A percentile compares a stretch with the other conserved stretches of the same genome.
These are phyloP conservation scores for Sporisorium scitamineum DNA, from an alignment of 1,284 basidiomycete species.

Conservation along the genomic window DNA sequence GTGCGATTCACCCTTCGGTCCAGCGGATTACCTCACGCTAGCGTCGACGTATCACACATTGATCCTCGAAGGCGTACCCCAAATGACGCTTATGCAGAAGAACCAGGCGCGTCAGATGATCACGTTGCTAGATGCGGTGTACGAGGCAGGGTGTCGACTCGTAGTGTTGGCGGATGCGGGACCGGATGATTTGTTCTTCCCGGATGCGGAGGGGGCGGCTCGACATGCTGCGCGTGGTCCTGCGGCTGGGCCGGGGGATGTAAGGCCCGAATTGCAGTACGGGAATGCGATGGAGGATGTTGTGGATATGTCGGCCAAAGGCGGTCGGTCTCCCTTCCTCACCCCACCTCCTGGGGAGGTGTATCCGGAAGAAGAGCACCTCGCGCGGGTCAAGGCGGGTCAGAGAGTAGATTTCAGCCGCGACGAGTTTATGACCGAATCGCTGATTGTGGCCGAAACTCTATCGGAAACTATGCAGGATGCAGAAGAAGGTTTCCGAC, in stretches of 20 bases:
- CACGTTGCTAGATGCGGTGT: conserved; percentile 78
- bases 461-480: conserved; percentile 72
- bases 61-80: conserved; percentile 75
- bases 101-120: conserved; percentile 80
- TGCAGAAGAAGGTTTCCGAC: conserved; percentile 74
- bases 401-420: conserved; percentile 24
- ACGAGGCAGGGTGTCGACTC: conserved; percentile 70
- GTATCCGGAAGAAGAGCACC: conserved; percentile 43
- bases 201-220: conserved; percentile 67
- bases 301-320: conserved; percentile 54
- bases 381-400: conserved; percentile 13
- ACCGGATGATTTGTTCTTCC: conserved; percentile 76
- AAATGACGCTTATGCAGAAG: conserved; percentile 75
- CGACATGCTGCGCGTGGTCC: conserved; percentile 44
- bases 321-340: conserved; percentile 36
- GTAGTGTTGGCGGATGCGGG: conserved; percentile 72
- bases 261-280: conserved; percentile 28
- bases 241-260: conserved; percentile 35
- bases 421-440: conserved; percentile 64
- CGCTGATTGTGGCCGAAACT: conserved; percentile 76
- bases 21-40: conserved; percentile 79
- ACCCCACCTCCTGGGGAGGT: conserved; percentile 32
- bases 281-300: conserved; percentile 32
- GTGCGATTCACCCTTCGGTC: conserved; percentile 77
- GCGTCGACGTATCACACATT: conserved; percentile 76